These are phyloP conservation scores for Parasarocladium wereldwijsianum DNA, from an alignment of 2,329 filamentous ascomycete species.

Conservation along the genomic window DNA sequence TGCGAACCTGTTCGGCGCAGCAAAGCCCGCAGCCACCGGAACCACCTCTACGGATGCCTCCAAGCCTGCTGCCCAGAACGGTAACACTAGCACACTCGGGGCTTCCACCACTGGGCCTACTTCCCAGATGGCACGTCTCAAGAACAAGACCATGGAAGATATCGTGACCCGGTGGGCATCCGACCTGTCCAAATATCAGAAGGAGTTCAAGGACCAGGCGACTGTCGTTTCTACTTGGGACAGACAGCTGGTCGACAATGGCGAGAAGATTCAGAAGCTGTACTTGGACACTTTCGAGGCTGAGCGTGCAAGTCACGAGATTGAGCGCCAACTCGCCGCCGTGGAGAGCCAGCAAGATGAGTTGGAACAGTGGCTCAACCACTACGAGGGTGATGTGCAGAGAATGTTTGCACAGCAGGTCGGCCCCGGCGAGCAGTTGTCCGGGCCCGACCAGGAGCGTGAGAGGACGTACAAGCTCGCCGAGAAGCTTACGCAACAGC, in stretches of 20 bases:
- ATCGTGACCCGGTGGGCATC: constrained; percentile 96
- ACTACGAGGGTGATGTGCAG: constrained; percentile 85
- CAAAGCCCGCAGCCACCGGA: constrained; percentile 6
- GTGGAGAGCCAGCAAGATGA: constrained; percentile 93
- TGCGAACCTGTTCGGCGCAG: constrained; percentile 3
- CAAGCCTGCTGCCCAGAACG: constrained; percentile 2
- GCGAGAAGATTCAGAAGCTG: constrained; percentile 85
- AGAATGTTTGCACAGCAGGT: constrained; percentile 71
- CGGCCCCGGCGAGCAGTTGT: constrained; percentile 58
- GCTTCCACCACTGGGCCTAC: constrained; percentile 68
- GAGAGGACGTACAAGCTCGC: constrained; percentile 94
- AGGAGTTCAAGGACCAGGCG: constrained; percentile 87
- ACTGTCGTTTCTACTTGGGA: constrained; percentile 84
- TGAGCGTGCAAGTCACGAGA: constrained; percentile 81
- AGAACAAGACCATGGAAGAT: constrained; percentile 99
- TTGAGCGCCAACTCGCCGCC: constrained; percentile 76
- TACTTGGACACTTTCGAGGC: constrained; percentile 89
- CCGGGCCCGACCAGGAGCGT: constrained; percentile 86
- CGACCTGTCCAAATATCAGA: constrained; percentile 89
- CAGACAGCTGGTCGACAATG: constrained; percentile 80
- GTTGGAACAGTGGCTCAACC: constrained; percentile 72
- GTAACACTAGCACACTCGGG: constrained; percentile 31
- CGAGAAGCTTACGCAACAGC: constrained; percentile 77
- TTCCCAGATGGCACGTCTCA: constrained; percentile 76
- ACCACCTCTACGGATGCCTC: background rate